Base-by-base conservation (phyloP, 352 stramenopile species). In the Phytophthora gonapodyides region DNA sequence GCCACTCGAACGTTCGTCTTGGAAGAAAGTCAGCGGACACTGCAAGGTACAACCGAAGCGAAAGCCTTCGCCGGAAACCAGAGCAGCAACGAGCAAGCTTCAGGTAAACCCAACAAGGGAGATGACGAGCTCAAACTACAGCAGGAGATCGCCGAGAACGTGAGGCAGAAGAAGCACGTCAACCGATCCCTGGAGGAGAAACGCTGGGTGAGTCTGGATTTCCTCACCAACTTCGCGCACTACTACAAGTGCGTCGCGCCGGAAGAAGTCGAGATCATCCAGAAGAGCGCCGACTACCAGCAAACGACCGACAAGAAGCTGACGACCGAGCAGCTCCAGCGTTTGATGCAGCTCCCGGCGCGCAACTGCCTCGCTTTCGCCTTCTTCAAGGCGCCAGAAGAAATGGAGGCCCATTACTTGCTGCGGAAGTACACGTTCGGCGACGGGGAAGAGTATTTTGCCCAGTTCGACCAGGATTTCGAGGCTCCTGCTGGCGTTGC, bases 371-470 rank as follows among this genome's bases (percentile, higher is more conserved):
- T 94, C 31, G 85, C 85, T 1, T 71, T 93, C 13, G 80, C 83
- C 9, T 94, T 94, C 52, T 57, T 93, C 35, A 92, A 88, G 53
- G 69, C 70, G 0, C 38, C 42, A 6, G 73, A 79, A 11, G 82
- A 93, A 57, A 69, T 93, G 17, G 61, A 81, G 13, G 80, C 75
- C 0, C 80, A 92, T 43, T 61, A 49, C 9, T 53, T 94, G 17
- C 48, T 94, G 1, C 74, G 82, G 11, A 90, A 89, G 58, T 94
- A 84, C 46, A 81, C 82, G 7, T 87, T 83, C 55, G 78, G 76
- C 0, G 83, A 94, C 43, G 85, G 85, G 5, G 82, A 91, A 48
- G 76, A 71, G 5, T 57, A 87, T 37, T 87, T 87, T 53, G 74
- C 73, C 11, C 59, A 73, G 27, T 33, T 73, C 0, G 81, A 90